phyloP scores from a whole-genome alignment of 2,329 filamentous ascomycete species.

The Epichloe gansuensis region DNA sequence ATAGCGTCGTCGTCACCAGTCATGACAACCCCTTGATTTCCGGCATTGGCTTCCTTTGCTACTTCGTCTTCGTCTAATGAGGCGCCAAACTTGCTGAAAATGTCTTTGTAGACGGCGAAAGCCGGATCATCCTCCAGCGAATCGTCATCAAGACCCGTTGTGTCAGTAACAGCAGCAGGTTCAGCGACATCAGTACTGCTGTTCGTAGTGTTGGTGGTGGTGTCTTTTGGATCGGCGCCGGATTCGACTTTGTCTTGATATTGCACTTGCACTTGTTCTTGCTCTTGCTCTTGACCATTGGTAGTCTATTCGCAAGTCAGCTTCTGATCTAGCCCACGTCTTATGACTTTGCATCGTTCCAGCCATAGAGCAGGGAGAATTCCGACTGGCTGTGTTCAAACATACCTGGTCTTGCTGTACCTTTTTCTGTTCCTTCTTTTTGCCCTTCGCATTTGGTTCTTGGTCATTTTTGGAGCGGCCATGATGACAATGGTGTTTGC shows the following conservation, averaged over 20 bases:
- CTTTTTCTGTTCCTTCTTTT: conserved; percentile 90
- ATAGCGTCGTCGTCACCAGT: conserved; percentile 78
- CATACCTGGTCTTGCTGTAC: conserved; percentile 43
- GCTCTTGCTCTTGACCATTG: not conserved
- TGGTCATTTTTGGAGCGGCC: conserved; percentile 65
- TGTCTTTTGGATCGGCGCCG: conserved; percentile 16
- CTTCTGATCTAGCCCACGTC: not conserved
- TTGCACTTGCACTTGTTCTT: conserved; percentile 8
- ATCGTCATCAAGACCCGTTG: conserved; percentile 49
- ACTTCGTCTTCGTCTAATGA: conserved; percentile 49
- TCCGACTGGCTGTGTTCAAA: not conserved
- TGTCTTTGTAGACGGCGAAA: conserved; percentile 70
- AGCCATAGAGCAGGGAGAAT: not conserved
- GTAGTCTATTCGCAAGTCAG: conserved; percentile 1
- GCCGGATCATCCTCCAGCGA: conserved; percentile 57
- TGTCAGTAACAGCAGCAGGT: conserved; percentile 29
- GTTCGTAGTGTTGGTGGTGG: not conserved
- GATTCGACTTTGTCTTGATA: conserved; percentile 8
- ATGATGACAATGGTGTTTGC: conserved; percentile 29
- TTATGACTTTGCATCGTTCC: too few relatives aligned
- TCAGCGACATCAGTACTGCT: conserved; percentile 9
- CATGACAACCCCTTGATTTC: conserved; percentile 75
- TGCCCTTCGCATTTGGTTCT: conserved; percentile 85
- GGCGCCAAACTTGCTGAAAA: conserved; percentile 70
- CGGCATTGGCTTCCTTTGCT: conserved; percentile 51